Conservation (phyloP, 192 early-diverging fungal genomes). For the Mortierella hygrophila region DNA sequence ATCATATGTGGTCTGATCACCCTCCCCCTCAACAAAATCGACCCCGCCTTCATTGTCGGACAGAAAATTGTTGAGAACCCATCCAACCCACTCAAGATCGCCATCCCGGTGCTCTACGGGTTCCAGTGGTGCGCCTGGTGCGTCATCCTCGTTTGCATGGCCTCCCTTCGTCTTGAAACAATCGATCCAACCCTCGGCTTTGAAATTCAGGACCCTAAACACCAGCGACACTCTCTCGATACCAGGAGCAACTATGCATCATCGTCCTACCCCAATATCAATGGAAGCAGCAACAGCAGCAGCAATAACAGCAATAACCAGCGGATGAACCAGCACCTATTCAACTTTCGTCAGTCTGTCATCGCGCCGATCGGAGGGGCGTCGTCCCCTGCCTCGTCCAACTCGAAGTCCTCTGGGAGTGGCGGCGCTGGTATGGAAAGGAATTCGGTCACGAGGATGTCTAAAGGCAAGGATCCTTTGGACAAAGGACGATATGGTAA, state of each 20-base stretch:
- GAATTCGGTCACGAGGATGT: background rate
- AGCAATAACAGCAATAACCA: background rate
- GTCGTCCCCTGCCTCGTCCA: background rate
- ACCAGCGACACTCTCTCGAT: slow-evolving; percentile 19
- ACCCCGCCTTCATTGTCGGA: slow-evolving; percentile 15
- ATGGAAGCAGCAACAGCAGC: background rate
- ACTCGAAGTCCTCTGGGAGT: background rate
- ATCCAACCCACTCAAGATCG: slow-evolving; percentile 16
- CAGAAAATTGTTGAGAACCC: slow-evolving; percentile 13
- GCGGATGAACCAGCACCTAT: slow-evolving; percentile 26
- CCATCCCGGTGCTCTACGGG: slow-evolving; percentile 17
- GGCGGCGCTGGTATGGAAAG: background rate
- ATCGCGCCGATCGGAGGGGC: slow-evolving; percentile 24
- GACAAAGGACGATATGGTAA: background rate
- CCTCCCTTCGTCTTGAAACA: slow-evolving; percentile 7
- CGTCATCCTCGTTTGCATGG: slow-evolving; percentile 14
- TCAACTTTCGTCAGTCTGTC: slow-evolving; percentile 43
- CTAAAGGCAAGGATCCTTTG: slow-evolving; percentile 17
- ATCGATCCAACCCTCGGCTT: background rate
- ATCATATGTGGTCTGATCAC: slow-evolving; percentile 28
- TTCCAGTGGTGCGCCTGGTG: slow-evolving; percentile 20
- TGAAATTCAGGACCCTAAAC: slow-evolving; percentile 33
- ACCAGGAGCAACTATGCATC: slow-evolving; percentile 3
- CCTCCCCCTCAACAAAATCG: background rate
- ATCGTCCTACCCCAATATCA: background rate